phyloP scores from a whole-genome alignment of 2,329 filamentous ascomycete species.

The Curvularia hawaiiensis region DNA sequence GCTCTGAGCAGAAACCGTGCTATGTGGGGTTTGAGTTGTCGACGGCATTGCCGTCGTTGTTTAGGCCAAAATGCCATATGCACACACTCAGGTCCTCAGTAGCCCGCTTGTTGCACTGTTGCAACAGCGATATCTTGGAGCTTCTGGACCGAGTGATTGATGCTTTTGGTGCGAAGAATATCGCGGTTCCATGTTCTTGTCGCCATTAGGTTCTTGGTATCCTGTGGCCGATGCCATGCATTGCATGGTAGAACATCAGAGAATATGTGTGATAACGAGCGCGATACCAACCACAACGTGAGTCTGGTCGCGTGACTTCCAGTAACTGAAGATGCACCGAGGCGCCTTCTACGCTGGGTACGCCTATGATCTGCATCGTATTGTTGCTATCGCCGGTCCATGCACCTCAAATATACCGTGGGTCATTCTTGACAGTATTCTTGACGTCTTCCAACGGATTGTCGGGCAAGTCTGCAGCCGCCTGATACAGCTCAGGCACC shows the following conservation, averaged over 20 bases:
- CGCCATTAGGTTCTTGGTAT: neutral
- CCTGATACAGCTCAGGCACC: slow-evolving; percentile 41
- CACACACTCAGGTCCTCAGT: neutral
- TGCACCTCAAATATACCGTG: slow-evolving; percentile 26
- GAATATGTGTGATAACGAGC: neutral
- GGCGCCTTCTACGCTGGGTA: neutral
- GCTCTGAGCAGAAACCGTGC: neutral
- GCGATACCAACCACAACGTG: neutral
- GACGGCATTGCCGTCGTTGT: neutral
- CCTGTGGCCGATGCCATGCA: neutral
- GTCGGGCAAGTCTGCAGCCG: slow-evolving; percentile 24
- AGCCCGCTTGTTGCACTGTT: neutral
- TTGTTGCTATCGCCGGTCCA: neutral
- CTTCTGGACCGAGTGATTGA: neutral
- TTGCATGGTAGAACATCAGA: neutral
- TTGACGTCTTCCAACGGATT: slow-evolving; percentile 37
- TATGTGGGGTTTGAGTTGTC: neutral
- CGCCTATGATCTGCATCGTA: neutral
- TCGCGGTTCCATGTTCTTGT: neutral
- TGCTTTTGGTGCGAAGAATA: neutral
- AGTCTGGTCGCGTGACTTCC: neutral
- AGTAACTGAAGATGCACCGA: neutral
- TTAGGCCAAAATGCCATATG: neutral
- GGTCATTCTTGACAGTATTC: slow-evolving; percentile 29
- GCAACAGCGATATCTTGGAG: neutral